Conservation (phyloP, 1,284 basidiomycete genomes). For the Cryptococcus hybrid region DNA sequence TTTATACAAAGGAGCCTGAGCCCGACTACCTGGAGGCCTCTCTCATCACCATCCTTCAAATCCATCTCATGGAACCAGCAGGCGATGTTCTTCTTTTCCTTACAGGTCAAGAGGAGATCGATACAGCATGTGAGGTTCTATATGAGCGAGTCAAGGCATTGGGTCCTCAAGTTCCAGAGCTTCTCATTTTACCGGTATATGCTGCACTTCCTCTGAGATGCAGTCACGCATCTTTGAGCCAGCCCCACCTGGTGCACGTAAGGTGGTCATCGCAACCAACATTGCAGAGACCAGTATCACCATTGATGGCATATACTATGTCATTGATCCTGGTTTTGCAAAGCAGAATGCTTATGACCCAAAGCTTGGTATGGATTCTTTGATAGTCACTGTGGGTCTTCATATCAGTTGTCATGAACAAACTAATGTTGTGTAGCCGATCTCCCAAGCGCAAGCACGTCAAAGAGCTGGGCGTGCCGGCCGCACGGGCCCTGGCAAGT, state of each 20-base stretch:
- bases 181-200: conserved; percentile 95
- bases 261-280: conserved; percentile 98
- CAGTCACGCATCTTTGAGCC: conserved; percentile 98
- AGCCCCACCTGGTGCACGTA: conserved; percentile 91
- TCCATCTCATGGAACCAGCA: conserved; percentile 95
- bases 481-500: conserved; percentile 96
- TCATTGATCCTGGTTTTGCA: conserved; percentile 97
- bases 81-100: conserved; percentile 96
- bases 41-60: conserved; percentile 98
- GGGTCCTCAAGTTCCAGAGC: conserved; percentile 93
- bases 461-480: conserved; percentile 96
- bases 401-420: background rate
- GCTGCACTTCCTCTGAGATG: conserved; percentile 94
- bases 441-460: conserved; percentile 96
- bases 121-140: conserved; percentile 94
- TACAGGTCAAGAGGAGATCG: conserved; percentile 98
- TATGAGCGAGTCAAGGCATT: conserved; percentile 98
- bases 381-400: conserved; percentile 76
- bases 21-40: conserved; percentile 98
- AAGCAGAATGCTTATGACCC: conserved; percentile 99
- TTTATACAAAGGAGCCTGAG: conserved; percentile 99
- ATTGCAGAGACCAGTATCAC: conserved; percentile 98
- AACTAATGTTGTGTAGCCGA: conserved; percentile 59
- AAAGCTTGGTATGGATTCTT: conserved; percentile 94
- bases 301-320: conserved; percentile 98